Evolutionary conservation across 768 basidiomycete species (phyloP).

Genomic region (Neoboletus subvelutipes): DNA sequence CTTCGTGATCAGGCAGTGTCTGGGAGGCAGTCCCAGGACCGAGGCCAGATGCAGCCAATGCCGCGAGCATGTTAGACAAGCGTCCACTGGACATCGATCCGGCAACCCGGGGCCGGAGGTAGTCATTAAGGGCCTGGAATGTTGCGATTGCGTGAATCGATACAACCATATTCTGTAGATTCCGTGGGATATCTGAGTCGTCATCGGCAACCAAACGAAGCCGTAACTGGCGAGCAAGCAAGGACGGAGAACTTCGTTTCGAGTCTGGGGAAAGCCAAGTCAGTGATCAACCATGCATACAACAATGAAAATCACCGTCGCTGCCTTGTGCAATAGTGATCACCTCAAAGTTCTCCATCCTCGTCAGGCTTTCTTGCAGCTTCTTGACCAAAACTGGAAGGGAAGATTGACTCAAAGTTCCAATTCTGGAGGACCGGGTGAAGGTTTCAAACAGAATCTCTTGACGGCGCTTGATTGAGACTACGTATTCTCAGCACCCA

Average conservation of each 20-base stretch:
- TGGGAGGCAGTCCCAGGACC: conserved; percentile 47
- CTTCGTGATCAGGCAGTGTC: conserved; percentile 35
- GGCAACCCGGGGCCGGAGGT: conserved; percentile 86
- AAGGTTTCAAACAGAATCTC: conserved; percentile 82
- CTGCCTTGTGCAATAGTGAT: conserved; percentile 80
- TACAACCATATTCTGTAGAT: conserved; percentile 86
- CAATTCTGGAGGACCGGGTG: conserved; percentile 48
- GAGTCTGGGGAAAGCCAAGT: conserved; percentile 53
- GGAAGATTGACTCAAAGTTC: conserved; percentile 50
- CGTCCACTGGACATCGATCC: conserved; percentile 64
- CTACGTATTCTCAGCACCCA: conserved; percentile 38
- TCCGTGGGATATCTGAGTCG: conserved; percentile 84
- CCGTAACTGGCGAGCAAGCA: conserved; percentile 90
- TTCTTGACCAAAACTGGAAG: conserved; percentile 89
- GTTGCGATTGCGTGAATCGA: conserved; percentile 99
- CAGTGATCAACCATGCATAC: conserved; percentile 4
- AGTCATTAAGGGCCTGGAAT: conserved; percentile 95
- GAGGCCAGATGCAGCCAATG: conserved; percentile 77
- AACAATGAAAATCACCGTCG: conserved; percentile 54
- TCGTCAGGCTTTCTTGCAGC: conserved; percentile 90
- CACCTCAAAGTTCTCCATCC: conserved; percentile 96
- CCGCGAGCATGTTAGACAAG: conserved; percentile 88
- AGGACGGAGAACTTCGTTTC: conserved; percentile 84
- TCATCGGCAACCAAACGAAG: conserved; percentile 88
- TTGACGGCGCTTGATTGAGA: conserved; percentile 62